Evolutionary conservation across 1,139 yeast species (phyloP), one percentile per base, ranked within the genome.

Genomic region (Debaryomyces sp.): DNA sequence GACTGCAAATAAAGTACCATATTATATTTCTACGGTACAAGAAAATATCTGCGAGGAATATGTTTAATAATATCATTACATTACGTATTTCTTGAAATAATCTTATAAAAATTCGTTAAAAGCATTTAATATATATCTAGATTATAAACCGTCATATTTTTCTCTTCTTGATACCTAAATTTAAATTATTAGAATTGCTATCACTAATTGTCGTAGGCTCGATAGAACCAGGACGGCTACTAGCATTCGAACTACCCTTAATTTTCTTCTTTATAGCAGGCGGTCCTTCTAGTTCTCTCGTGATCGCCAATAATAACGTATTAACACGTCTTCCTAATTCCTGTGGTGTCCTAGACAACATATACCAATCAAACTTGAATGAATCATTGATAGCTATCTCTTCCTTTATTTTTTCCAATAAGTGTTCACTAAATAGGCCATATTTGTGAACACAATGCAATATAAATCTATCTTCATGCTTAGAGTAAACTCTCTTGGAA

Each of bases 291-390:
- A 78, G 77, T 59, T 94, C 98, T 59, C 92, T 81, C 0, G 90
- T 82, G 23, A 94, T 78, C 5, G 96, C 88, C 32, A 90, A 73
- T 43, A 94, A 68, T 48, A 94, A 71, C 0, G 98, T 91, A 45
- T 82, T 84, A 39, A 91, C 83, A 58, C 99, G 80, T 64, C 97
- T 80, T 7, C 90, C 84, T 41, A 94, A 63, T 60, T 94, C 99
- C 53, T 84, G 87, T 0, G 96, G 83, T 0, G 96, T 86, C 57
- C 99, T 78, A 0, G 97, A 88, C 53, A 81, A 75, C 63, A 94
- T 81, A 64, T 85, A 94, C 95, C 96, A 94, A 60, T 94, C 96
- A 64, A 90, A 94, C 45, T 81, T 79, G 71, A 94, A 94, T 46
- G 88, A 66, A 42, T 89, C 94, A 50, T 92, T 85, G 7, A 75